Conservation (phyloP, 2,329 filamentous ascomycete species). For the Xylariales sp. region DNA sequence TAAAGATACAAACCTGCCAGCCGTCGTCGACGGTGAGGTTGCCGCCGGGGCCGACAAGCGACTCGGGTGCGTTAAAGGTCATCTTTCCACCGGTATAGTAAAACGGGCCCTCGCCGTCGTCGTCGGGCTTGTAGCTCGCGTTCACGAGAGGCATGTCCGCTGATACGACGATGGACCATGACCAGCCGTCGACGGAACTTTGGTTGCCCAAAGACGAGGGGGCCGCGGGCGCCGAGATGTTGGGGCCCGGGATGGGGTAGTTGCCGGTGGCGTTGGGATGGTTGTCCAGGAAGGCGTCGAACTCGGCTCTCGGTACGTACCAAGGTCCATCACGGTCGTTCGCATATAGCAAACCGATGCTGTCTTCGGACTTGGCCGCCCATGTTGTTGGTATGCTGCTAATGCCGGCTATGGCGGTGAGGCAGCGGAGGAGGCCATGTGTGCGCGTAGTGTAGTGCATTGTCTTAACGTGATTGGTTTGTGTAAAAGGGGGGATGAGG, state of each 20-base stretch:
- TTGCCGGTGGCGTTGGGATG: conserved; percentile 1
- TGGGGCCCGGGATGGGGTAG: conserved; percentile 1
- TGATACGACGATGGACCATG: conserved; percentile 8
- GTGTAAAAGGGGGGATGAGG: too few relatives aligned
- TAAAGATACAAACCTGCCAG: background rate
- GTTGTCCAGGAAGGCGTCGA: conserved; percentile 7
- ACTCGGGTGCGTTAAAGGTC: background rate
- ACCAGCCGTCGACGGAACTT: background rate
- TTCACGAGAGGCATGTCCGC: background rate
- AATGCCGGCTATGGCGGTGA: background rate
- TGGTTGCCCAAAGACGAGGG: background rate
- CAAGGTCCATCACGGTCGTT: background rate
- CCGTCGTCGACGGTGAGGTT: background rate
- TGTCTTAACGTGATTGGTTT: too few relatives aligned
- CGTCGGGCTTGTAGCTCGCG: background rate
- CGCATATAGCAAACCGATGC: too few relatives aligned
- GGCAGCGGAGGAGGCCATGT: background rate
- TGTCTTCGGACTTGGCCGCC: background rate
- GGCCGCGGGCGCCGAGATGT: background rate
- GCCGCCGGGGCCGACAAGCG: background rate
- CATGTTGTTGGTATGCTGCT: background rate
- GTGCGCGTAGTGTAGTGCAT: background rate
- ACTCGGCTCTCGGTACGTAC: conserved; percentile 5
- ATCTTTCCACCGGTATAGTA: background rate
- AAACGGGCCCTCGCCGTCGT: background rate